Evolutionary conservation across 768 basidiomycete genomes (phyloP).

Genomic region (Pleurotus ostreatus): DNA sequence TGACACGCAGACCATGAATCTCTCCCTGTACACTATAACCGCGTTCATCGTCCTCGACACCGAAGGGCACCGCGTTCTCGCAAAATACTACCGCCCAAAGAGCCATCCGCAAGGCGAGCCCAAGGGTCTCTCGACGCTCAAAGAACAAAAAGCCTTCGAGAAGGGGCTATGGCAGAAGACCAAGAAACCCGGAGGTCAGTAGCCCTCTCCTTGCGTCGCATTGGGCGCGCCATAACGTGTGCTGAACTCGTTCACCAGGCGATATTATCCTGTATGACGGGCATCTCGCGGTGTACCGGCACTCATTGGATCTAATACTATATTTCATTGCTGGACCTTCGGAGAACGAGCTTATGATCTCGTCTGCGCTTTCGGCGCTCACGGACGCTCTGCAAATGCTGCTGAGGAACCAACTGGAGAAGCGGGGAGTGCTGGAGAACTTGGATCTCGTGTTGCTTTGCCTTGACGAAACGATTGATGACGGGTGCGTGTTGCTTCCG

Average conservation of each 20-base stretch:
- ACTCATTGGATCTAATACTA: constrained; percentile 92
- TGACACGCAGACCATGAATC: constrained; percentile 46
- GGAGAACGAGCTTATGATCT: constrained; percentile 97
- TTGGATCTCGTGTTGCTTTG: constrained; percentile 89
- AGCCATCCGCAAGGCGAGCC: constrained; percentile 56
- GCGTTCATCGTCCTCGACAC: constrained; percentile 90
- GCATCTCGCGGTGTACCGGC: constrained; percentile 89
- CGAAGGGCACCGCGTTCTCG: constrained; percentile 92
- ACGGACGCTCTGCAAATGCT: constrained; percentile 83
- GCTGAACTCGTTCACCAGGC: constrained; percentile 39
- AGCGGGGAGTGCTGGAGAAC: constrained; percentile 91
- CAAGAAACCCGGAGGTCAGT: constrained; percentile 84
- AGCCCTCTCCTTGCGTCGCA: too few relatives aligned
- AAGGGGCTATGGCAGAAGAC: constrained; percentile 96
- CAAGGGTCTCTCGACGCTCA: constrained; percentile 64
- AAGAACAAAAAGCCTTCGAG: constrained; percentile 95
- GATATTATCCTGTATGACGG: constrained; percentile 92
- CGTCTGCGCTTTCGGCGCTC: constrained; percentile 78
- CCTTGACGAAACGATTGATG: constrained; percentile 95
- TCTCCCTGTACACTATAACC: constrained; percentile 83
- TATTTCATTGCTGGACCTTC: constrained; percentile 84
- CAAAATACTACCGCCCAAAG: constrained; percentile 91
- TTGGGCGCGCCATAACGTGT: background rate
- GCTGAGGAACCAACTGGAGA: constrained; percentile 90
- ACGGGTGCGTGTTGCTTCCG: constrained; percentile 64